These are phyloP conservation scores for Metschnikowia kofuensis DNA, from an alignment of 805 yeast genomes.

Conservation along the genomic window DNA sequence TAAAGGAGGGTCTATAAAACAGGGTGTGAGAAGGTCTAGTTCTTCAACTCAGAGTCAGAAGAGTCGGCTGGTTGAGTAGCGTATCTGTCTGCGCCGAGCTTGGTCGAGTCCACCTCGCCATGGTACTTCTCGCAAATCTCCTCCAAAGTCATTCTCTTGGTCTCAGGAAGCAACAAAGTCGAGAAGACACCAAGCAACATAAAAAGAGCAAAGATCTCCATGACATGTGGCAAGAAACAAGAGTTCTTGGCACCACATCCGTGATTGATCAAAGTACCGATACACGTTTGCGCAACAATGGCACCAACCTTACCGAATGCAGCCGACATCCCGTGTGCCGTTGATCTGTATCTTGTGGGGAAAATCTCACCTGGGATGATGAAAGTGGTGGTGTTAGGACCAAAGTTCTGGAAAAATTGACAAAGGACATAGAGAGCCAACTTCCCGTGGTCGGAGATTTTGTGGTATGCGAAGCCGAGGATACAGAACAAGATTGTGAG, in stretches of 20 bases:
- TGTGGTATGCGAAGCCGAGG: conserved; percentile 82
- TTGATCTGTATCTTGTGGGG: conserved; percentile 94
- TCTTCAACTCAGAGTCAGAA: conserved; percentile 35
- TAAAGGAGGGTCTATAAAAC: neutral
- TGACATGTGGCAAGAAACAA: conserved; percentile 88
- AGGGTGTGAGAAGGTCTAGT: conserved; percentile 2
- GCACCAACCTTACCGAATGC: conserved; percentile 93
- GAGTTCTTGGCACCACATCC: conserved; percentile 59
- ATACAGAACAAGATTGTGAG: conserved; percentile 72
- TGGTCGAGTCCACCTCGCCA: conserved; percentile 62
- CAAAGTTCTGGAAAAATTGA: conserved; percentile 88
- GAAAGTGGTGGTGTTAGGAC: conserved; percentile 91
- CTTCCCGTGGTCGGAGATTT: conserved; percentile 60
- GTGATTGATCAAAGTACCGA: conserved; percentile 81
- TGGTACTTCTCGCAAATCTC: conserved; percentile 77
- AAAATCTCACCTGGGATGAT: conserved; percentile 87
- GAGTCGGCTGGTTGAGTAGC: conserved; percentile 30
- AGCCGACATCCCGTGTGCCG: conserved; percentile 94
- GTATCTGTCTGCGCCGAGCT: conserved; percentile 39
- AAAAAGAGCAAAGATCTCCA: conserved; percentile 91
- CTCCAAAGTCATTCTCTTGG: conserved; percentile 88
- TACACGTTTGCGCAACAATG: conserved; percentile 82
- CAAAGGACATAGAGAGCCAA: conserved; percentile 75
- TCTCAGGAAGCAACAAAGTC: conserved; percentile 77
- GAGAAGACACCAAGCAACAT: conserved; percentile 76